Percentiles rank a stretch among this genome's conserved stretches.
These are phyloP conservation scores for Aspergillus egyptiacus DNA, from an alignment of 495 filamentous ascomycete species.

Conservation along the genomic window DNA sequence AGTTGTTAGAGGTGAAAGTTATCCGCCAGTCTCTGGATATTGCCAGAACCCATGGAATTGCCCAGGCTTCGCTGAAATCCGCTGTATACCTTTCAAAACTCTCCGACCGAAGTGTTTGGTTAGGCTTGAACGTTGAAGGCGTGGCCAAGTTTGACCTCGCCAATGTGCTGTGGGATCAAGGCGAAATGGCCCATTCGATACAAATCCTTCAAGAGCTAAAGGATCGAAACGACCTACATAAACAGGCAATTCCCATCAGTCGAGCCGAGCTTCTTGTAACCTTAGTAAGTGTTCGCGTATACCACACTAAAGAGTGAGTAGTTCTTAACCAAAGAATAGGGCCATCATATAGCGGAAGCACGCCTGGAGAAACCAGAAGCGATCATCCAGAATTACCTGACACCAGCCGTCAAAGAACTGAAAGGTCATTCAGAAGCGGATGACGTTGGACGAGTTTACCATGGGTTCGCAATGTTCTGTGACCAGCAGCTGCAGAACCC, in stretches of 20 bases:
- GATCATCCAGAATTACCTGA: slow-evolving; percentile 79
- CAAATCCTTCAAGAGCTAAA: slow-evolving; percentile 74
- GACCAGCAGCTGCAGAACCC: slow-evolving; percentile 85
- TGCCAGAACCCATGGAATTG: slow-evolving; percentile 67
- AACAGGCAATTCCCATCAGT: slow-evolving; percentile 67
- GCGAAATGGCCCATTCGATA: slow-evolving; percentile 87
- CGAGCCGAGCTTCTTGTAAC: slow-evolving; percentile 78
- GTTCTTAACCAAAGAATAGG: too few relatives aligned
- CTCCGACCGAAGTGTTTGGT: slow-evolving; percentile 54
- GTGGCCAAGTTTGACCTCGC: slow-evolving; percentile 73
- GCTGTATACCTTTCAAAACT: slow-evolving; percentile 75
- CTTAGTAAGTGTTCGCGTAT: slow-evolving; percentile 64
- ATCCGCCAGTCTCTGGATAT: slow-evolving; percentile 69
- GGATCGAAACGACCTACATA: slow-evolving; percentile 53
- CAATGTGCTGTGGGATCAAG: slow-evolving; percentile 90
- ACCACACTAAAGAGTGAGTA: too few relatives aligned
- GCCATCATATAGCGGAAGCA: slow-evolving; percentile 82
- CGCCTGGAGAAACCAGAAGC: slow-evolving; percentile 87
- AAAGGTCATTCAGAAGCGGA: slow-evolving; percentile 60
- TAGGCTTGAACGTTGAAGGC: slow-evolving; percentile 70
- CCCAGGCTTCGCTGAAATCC: slow-evolving; percentile 78
- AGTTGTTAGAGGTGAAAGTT: slow-evolving; percentile 63
- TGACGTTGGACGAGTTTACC: slow-evolving; percentile 81
- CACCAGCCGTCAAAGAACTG: slow-evolving; percentile 74
- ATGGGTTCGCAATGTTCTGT: slow-evolving; percentile 92